Percentiles rank a stretch among this genome's conserved stretches.
Evolutionary conservation across 805 yeast genomes (phyloP).

Genomic region (Lipomyces yamanashiensis): DNA sequence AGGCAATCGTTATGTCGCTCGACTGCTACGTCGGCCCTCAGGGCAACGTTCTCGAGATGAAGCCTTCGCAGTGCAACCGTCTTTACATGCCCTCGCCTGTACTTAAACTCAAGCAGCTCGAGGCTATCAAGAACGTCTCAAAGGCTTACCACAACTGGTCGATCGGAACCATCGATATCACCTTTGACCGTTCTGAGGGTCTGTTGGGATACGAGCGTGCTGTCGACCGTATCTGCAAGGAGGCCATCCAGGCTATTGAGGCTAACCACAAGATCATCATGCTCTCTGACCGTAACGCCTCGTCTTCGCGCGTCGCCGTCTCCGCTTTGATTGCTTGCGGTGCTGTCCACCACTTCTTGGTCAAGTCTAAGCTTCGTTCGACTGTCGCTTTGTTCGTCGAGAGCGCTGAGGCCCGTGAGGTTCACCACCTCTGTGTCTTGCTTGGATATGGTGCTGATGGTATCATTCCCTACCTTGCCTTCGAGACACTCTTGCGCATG

Average conservation of each 20-base stretch:
- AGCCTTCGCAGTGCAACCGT: constrained; percentile 88
- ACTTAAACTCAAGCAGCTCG: constrained; percentile 70
- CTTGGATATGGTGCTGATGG: constrained; percentile 98
- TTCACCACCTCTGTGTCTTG: constrained; percentile 91
- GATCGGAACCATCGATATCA: constrained; percentile 79
- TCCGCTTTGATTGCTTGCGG: constrained; percentile 92
- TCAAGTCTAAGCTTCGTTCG: constrained; percentile 93
- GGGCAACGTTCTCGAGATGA: constrained; percentile 92
- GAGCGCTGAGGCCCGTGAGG: constrained; percentile 97
- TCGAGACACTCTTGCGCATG: constrained; percentile 86
- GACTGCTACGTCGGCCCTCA: constrained; percentile 99
- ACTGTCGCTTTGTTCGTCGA: constrained; percentile 90
- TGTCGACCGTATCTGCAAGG: constrained; percentile 82
- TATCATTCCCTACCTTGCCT: constrained; percentile 88
- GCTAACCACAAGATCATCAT: constrained; percentile 74
- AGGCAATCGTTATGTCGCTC: constrained; percentile 93
- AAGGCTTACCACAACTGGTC: constrained; percentile 87
- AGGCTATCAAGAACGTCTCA: constrained; percentile 72
- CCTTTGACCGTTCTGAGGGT: constrained; percentile 83
- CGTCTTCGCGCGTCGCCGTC: constrained; percentile 70
- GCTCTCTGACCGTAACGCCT: constrained; percentile 70
- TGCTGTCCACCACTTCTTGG: constrained; percentile 95
- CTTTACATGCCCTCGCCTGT: constrained; percentile 83
- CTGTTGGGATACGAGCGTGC: constrained; percentile 82
- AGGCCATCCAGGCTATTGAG: constrained; percentile 83